A percentile compares a stretch with the other conserved stretches of the same genome.
These are phyloP conservation scores for Madurella fahalii DNA, from an alignment of 2,329 filamentous ascomycete species.

Conservation along the genomic window DNA sequence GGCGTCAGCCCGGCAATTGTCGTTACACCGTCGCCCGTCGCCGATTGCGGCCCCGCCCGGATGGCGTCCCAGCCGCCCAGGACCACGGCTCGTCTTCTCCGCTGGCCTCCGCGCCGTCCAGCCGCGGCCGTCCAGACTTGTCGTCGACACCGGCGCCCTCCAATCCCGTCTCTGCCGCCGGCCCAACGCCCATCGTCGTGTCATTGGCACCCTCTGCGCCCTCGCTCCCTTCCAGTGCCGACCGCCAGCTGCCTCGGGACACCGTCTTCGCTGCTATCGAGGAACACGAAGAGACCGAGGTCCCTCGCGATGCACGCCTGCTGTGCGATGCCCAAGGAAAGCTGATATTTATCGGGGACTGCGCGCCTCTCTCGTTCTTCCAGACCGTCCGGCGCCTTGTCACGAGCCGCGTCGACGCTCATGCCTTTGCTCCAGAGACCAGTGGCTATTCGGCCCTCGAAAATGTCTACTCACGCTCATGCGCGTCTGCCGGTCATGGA, in stretches of 20 bases:
- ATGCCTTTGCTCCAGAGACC: constrained; percentile 49
- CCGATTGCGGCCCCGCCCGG: constrained; percentile 27
- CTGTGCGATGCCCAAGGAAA: constrained; percentile 51
- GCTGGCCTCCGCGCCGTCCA: constrained; percentile 2
- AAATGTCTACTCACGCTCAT: constrained; percentile 32
- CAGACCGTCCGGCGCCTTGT: constrained; percentile 52
- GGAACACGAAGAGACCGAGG: constrained; percentile 47
- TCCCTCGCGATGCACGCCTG: constrained; percentile 50
- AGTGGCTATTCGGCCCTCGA: constrained; percentile 48
- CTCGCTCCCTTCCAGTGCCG: neutral
- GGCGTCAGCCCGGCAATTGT: constrained; percentile 41
- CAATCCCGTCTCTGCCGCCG: neutral
- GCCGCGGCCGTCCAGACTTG: neutral
- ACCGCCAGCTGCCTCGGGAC: neutral
- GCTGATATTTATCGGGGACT: constrained; percentile 53
- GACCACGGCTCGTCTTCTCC: neutral
- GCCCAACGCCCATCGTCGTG: too few relatives aligned
- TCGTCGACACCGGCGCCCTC: neutral
- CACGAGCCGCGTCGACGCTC: constrained; percentile 43
- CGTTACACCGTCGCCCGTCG: constrained; percentile 45
- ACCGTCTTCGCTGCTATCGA: constrained; percentile 6
- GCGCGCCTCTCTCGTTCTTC: constrained; percentile 53
- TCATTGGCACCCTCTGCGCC: too few relatives aligned
- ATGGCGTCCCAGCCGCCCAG: constrained; percentile 2
- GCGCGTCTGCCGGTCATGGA: constrained; percentile 1